Conservation (phyloP, 495 filamentous ascomycete species). For the Terfezia boudieri region DNA sequence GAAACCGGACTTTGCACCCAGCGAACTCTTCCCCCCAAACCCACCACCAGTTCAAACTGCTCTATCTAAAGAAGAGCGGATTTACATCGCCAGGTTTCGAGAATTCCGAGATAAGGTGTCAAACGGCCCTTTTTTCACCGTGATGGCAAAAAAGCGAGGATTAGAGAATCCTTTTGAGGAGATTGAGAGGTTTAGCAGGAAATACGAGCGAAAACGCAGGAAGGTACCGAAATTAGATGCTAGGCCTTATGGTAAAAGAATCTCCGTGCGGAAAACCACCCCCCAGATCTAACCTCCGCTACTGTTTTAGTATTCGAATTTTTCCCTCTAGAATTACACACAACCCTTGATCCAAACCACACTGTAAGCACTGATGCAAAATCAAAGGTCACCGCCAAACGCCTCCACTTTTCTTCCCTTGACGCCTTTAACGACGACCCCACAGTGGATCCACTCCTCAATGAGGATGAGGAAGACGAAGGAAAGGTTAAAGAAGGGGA, state of each 20-base stretch:
- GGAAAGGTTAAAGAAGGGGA: slow-evolving; percentile 12
- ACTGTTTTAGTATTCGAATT: slow-evolving; percentile 8
- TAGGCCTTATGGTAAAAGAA: slow-evolving; percentile 9
- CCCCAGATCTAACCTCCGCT: too few species aligned
- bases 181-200: slow-evolving; percentile 13
- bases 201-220: slow-evolving; percentile 12
- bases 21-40: slow-evolving; percentile 17
- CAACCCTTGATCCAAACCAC: slow-evolving; percentile 5
- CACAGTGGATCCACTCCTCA: neutral
- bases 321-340: slow-evolving; percentile 14
- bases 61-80: slow-evolving; percentile 14
- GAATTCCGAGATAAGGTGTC: slow-evolving; percentile 17
- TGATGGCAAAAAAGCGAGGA: slow-evolving; percentile 13
- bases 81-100: slow-evolving; percentile 13
- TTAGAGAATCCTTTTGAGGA: slow-evolving; percentile 19
- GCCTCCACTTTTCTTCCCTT: neutral
- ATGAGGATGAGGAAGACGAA: slow-evolving; percentile 10
- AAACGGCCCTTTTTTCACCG: slow-evolving; percentile 16
- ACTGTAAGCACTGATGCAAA: neutral
- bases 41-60: slow-evolving; percentile 15
- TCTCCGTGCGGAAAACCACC: too few species aligned
- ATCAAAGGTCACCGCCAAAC: neutral
- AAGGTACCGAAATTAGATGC: slow-evolving; percentile 17
- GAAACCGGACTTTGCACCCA: slow-evolving; percentile 16
- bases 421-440: neutral